A percentile compares a stretch with the other conserved stretches of the same genome.
Conservation (phyloP, 805 yeast species). For the Candida nitratophila region DNA sequence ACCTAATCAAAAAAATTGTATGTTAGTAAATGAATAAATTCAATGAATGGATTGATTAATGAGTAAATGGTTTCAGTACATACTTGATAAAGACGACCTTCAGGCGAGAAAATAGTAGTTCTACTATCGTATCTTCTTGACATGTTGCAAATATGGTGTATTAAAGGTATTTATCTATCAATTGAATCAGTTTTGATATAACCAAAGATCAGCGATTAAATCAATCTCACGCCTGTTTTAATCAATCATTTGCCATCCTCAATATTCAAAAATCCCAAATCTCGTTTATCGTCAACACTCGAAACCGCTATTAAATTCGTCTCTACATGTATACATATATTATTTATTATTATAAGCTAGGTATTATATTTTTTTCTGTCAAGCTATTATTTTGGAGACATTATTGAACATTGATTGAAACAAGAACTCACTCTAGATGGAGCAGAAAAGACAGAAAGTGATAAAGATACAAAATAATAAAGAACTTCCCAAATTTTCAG, state of each 20-base stretch:
- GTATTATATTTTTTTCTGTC: no score
- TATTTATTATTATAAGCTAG: no score
- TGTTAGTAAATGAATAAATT: slow-evolving; percentile 1
- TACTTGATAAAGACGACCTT: slow-evolving; percentile 93
- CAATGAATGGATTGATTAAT: neutral
- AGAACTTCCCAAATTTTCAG: slow-evolving; percentile 2
- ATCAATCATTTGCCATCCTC: neutral
- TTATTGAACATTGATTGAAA: no score
- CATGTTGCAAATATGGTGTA: no score
- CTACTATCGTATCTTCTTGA: slow-evolving; percentile 99
- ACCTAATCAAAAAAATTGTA: slow-evolving; percentile 32
- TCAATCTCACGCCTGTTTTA: no score
- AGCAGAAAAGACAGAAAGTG: neutral
- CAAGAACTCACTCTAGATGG: no score
- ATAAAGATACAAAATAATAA: neutral
- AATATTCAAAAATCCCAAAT: neutral
- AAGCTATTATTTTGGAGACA: no score
- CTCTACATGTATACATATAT: no score
- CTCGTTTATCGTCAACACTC: neutral
- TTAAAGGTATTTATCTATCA: no score
- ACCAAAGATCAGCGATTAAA: neutral
- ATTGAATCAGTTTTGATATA: neutral
- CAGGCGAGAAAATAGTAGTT: slow-evolving; percentile 98
- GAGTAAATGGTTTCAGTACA: no score
- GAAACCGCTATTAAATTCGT: neutral